Conservation (phyloP, 768 basidiomycete species). For the Mycena leptocephala region DNA sequence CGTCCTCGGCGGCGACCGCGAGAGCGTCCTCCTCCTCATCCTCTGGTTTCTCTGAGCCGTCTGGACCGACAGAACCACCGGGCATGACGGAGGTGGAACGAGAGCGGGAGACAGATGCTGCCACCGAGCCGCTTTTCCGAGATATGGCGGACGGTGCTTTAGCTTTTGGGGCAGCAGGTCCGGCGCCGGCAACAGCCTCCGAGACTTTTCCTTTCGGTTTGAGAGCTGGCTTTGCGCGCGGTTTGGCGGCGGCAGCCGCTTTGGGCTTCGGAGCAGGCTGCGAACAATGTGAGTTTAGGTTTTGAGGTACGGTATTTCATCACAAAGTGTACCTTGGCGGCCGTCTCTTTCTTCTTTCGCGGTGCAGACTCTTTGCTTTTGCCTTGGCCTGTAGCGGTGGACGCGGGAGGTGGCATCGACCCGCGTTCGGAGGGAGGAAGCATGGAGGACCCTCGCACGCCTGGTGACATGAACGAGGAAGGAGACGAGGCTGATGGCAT, state of each 20-base stretch:
- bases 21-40: constrained; percentile 66
- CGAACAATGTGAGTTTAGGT: constrained; percentile 19
- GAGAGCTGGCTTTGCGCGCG: constrained; percentile 27
- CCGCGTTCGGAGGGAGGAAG: constrained; percentile 59
- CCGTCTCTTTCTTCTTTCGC: constrained; percentile 58
- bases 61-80: constrained; percentile 55
- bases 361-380: constrained; percentile 48
- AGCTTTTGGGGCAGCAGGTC: constrained; percentile 43
- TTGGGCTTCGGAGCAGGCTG: constrained; percentile 54
- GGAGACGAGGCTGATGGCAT: constrained; percentile 31
- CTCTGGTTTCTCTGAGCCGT: constrained; percentile 57
- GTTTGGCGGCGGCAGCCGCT: constrained; percentile 40
- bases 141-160: constrained; percentile 36
- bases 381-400: constrained; percentile 42
- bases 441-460: constrained; percentile 24
- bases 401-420: constrained; percentile 74
- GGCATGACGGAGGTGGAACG: constrained; percentile 84
- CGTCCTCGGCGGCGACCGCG: constrained; percentile 65
- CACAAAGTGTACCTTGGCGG: constrained; percentile 57
- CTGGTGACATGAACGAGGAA: constrained; percentile 18
- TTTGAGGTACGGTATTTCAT: neutral
- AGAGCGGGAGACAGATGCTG: constrained; percentile 66
- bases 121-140: constrained; percentile 52
- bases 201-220: constrained; percentile 31
- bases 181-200: constrained; percentile 34